Percentiles rank a stretch among this genome's conserved stretches.
These are phyloP conservation scores for Metschnikowia reukaufii DNA, from an alignment of 805 yeast species.

Conservation along the genomic window DNA sequence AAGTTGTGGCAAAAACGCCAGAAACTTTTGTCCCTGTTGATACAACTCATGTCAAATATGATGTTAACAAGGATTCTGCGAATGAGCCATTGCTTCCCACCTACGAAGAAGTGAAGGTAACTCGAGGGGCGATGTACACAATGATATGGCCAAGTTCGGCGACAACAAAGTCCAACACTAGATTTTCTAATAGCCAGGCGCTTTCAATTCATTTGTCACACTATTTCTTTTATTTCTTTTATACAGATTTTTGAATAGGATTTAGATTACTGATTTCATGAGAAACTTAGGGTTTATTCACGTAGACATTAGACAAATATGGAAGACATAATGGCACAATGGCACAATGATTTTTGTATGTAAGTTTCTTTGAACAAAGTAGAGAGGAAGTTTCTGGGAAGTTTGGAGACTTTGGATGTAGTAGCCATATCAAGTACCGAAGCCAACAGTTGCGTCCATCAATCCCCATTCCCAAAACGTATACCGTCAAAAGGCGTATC, in stretches of 20 bases:
- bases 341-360: too few species aligned
- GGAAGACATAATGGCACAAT: too few species aligned
- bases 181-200: neutral
- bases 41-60: neutral
- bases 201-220: neutral
- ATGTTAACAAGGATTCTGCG: neutral
- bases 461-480: too few species aligned
- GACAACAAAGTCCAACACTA: conserved; percentile 36
- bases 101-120: conserved; percentile 26
- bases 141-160: conserved; percentile 15
- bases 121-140: conserved; percentile 10
- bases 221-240: neutral
- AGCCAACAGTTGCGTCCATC: too few species aligned
- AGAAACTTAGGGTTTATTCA: neutral
- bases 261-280: neutral
- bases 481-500: too few species aligned
- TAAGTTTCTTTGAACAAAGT: too few species aligned
- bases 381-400: too few species aligned
- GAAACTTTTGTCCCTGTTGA: neutral
- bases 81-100: conserved; percentile 22
- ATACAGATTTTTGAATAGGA: neutral
- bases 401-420: too few species aligned
- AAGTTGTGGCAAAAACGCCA: neutral
- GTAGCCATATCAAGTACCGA: too few species aligned
- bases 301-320: neutral